Evolutionary conservation across 1,284 basidiomycete species (phyloP).

Genomic region (Inonotus obliquus): DNA sequence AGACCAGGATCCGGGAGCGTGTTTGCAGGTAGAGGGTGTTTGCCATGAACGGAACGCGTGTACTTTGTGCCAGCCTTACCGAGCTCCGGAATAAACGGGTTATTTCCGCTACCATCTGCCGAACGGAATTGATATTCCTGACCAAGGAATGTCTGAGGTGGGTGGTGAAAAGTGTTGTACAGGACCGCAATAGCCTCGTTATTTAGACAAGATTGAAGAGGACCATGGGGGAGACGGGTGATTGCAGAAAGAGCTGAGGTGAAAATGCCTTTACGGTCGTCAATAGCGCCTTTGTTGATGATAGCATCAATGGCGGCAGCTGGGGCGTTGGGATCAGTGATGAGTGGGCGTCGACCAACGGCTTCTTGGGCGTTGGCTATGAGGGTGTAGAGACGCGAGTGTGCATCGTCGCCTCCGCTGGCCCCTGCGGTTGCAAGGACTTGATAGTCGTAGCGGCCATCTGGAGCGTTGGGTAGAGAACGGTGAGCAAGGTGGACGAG

Average conservation of each 20-base stretch:
- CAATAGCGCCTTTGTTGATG: slow-evolving; percentile 30
- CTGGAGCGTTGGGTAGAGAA: slow-evolving; percentile 17
- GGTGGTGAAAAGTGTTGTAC: slow-evolving; percentile 48
- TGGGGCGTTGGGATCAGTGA: slow-evolving; percentile 13
- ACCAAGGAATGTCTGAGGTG: slow-evolving; percentile 39
- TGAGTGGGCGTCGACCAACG: slow-evolving; percentile 10
- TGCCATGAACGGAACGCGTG: slow-evolving; percentile 40
- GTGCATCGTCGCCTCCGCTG: slow-evolving; percentile 10
- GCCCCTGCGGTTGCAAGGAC: slow-evolving; percentile 10
- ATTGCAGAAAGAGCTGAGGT: slow-evolving; percentile 29
- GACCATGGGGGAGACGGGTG: slow-evolving; percentile 27
- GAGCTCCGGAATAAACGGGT: slow-evolving; percentile 33
- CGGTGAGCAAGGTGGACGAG: slow-evolving; percentile 11
- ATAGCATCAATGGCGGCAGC: slow-evolving; percentile 23
- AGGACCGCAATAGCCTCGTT: slow-evolving; percentile 28
- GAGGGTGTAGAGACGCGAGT: slow-evolving; percentile 17
- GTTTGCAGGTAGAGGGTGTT: slow-evolving; percentile 27
- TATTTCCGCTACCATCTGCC: slow-evolving; percentile 42
- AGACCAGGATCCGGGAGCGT: slow-evolving; percentile 44
- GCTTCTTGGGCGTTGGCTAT: slow-evolving; percentile 9
- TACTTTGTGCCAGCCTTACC: slow-evolving; percentile 43
- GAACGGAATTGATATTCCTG: slow-evolving; percentile 30
- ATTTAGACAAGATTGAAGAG: slow-evolving; percentile 22
- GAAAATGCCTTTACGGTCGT: slow-evolving; percentile 35
- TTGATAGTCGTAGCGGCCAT: slow-evolving; percentile 21